Base-by-base conservation (phyloP, 139 green algal genomes). In the Chlorella sp. region DNA sequence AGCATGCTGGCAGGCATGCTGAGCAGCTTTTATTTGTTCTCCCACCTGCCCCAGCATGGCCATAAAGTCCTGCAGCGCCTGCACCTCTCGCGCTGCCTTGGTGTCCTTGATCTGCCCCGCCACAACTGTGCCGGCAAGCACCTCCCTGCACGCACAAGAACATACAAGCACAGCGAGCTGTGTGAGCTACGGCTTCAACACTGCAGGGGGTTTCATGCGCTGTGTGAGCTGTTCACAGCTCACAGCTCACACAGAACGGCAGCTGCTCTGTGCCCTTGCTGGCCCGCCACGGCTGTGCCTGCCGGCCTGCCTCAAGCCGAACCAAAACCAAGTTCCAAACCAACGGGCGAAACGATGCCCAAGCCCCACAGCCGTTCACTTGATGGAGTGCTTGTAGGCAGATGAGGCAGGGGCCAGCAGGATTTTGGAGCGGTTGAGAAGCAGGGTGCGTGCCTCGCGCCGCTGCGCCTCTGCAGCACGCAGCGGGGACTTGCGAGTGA, bases 341-440 rank as follows among this genome's bases (percentile, higher is more conserved):
- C n/a, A n/a, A n/a, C n/a, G n/a, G n/a, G n/a, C n/a, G n/a, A n/a
- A n/a, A n/a, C n/a, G n/a, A n/a, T n/a, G n/a, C n/a, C 68, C 28
- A 30, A 68, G 62, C 62, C 62, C 11, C 68, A 16, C 21, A 51
- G 44, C 44, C 9, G 44, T 60, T 82, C 76, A 82, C 85, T 98
- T 96, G 26, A 99, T 88, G 23, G 94, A 88, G 82, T 98, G 95
- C 88, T 97, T 96, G 95, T 98, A 99, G 6, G 94, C 95, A 1
- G 90, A 93, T 0, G 96, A 98, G 7, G 94, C 93, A 25, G 85
- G 88, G 9, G 90, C 90, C 51, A 95, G 44, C 62, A 98, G 39
- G 11, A 98, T 89, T 79, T 95, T 96, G 65, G 87, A 75, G 83
- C 93, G 94, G 92, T 98, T 96, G 71, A 94, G 88, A 18, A 97